Evolutionary conservation across 225 moss, liverwort and hornwort species (phyloP).

Genomic region (Marchantia polymorpha): DNA sequence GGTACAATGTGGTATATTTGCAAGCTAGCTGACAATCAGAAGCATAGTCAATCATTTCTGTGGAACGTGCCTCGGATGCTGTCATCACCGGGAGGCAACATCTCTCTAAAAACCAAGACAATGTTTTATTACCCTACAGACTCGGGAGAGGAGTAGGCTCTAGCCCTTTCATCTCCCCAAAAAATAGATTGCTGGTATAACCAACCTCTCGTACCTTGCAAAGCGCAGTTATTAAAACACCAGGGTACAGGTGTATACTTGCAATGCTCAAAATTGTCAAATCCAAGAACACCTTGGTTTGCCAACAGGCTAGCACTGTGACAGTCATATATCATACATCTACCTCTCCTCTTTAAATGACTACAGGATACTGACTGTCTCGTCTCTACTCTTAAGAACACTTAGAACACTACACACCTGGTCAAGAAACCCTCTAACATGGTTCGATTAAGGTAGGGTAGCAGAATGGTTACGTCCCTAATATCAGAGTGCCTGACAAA

Average conservation of each 20-base stretch:
- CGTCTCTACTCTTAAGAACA: slow-evolving; percentile 18
- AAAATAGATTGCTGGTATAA: slow-evolving; percentile 23
- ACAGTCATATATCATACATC: slow-evolving; percentile 25
- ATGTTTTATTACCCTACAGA: slow-evolving; percentile 21
- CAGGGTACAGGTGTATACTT: slow-evolving; percentile 23
- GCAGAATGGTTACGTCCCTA: slow-evolving; percentile 14
- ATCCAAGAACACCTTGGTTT: slow-evolving; percentile 19
- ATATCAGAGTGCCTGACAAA: slow-evolving; percentile 16
- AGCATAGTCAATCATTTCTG: slow-evolving; percentile 9
- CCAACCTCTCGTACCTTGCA: slow-evolving; percentile 21
- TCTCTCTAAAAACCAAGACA: slow-evolving; percentile 16
- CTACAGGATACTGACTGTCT: slow-evolving; percentile 21
- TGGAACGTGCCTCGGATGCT: slow-evolving; percentile 13
- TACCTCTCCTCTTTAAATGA: slow-evolving; percentile 18
- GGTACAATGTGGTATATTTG: not conserved
- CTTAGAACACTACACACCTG: slow-evolving; percentile 20
- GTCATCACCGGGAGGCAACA: slow-evolving; percentile 10
- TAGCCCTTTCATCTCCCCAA: slow-evolving; percentile 19
- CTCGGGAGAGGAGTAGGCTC: slow-evolving; percentile 22
- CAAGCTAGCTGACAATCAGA: slow-evolving; percentile 16
- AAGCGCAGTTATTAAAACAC: slow-evolving; percentile 25
- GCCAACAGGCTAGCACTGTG: slow-evolving; percentile 24
- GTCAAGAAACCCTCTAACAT: slow-evolving; percentile 16
- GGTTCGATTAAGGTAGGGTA: slow-evolving; percentile 8
- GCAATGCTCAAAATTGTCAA: slow-evolving; percentile 26